phyloP scores from a whole-genome alignment of 129 eudicot genomes.

The Centella asiatica region DNA sequence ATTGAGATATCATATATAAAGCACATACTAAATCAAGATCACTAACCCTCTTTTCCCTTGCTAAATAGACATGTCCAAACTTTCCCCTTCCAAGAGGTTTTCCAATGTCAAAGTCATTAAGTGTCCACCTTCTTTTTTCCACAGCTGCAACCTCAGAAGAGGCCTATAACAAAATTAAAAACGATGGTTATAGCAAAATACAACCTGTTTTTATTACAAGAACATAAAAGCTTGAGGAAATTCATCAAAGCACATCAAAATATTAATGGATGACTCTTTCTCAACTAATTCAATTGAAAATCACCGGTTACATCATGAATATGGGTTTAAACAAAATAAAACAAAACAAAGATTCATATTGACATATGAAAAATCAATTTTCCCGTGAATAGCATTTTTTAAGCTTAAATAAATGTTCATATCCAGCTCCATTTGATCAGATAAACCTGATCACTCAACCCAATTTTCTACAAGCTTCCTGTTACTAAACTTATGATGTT shows the following conservation, averaged over 20 bases:
- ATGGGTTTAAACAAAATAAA: not conserved
- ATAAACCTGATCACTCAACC: not conserved
- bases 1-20: not conserved
- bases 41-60: slow-evolving; percentile 84
- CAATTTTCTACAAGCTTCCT: not conserved
- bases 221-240: not conserved
- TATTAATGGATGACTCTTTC: not conserved
- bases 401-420: not conserved
- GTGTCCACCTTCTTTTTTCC: slow-evolving; percentile 76
- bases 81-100: slow-evolving; percentile 94
- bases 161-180: slow-evolving; percentile 26
- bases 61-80: slow-evolving; percentile 90
- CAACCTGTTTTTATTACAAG: no score
- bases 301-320: not conserved
- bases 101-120: slow-evolving; percentile 79
- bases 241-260: not conserved
- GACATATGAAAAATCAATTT: not conserved
- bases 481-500: not conserved
- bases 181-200: slow-evolving; percentile 1
- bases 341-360: not conserved
- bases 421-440: not conserved
- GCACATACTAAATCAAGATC: not conserved
- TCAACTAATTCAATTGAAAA: no score
- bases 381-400: no score
- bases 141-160: slow-evolving; percentile 40